Evolutionary conservation across 177 flowering plant genomes (phyloP).

Genomic region (Vitis hybrid): DNA sequence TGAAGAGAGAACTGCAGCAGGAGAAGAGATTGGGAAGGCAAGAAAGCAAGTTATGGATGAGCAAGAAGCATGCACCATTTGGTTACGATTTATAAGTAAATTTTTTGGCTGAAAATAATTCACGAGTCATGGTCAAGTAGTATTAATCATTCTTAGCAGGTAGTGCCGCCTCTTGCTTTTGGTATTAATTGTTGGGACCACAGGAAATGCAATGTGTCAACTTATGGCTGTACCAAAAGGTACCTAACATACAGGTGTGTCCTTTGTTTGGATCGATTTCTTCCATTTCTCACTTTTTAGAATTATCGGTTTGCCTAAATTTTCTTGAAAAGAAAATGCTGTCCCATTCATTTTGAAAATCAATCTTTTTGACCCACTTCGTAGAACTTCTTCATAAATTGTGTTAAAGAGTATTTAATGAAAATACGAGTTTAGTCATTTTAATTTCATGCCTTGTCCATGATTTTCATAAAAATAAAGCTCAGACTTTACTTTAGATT

Average conservation of each 20-base stretch:
- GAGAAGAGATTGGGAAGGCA: neutral
- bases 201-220: conserved; percentile 16
- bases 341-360: no score
- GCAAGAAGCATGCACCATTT: neutral
- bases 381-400: no score
- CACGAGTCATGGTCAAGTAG: neutral
- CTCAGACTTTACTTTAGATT: no score
- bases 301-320: neutral
- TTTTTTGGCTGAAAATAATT: conserved; percentile 14
- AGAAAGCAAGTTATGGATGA: conserved; percentile 12
- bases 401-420: no score
- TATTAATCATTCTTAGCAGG: neutral
- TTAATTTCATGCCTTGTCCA: no score
- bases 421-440: no score
- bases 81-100: conserved; percentile 12
- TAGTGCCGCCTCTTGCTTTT: conserved; percentile 27
- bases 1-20: neutral
- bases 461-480: no score
- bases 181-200: conserved; percentile 4
- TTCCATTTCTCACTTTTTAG: conserved; percentile 20
- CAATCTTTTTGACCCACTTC: no score
- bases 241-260: conserved; percentile 6
- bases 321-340: neutral
- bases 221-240: neutral
- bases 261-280: conserved; percentile 15